Percentiles rank a stretch among this genome's conserved stretches.
phyloP scores from a whole-genome alignment of 176 grass and related monocot species.

The Phragmites australis region DNA sequence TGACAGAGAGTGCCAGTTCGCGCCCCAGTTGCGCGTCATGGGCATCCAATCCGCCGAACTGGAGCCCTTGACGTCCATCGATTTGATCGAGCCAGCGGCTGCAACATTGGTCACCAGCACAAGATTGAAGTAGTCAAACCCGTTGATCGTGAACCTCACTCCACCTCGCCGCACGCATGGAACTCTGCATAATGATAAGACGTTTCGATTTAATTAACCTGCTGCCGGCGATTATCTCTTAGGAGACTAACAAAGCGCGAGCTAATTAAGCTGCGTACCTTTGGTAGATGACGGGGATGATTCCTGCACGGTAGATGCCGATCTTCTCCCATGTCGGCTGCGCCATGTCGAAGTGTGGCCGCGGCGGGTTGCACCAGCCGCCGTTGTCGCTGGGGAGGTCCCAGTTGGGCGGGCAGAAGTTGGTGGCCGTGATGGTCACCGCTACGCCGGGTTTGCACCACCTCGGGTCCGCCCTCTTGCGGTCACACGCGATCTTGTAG shows the following conservation, averaged over 20 bases:
- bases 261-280: conserved; percentile 7
- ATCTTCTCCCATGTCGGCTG: conserved; percentile 19
- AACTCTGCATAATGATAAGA: conserved; percentile 18
- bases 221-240: no score
- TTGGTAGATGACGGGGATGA: conserved; percentile 52
- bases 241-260: background rate
- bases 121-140: conserved; percentile 42
- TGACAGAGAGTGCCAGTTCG: conserved; percentile 39
- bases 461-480: background rate
- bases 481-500: conserved; percentile 49
- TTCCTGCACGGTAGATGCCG: conserved; percentile 19
- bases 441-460: conserved; percentile 24
- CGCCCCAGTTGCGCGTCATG: conserved; percentile 51
- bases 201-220: background rate
- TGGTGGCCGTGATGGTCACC: conserved; percentile 60
- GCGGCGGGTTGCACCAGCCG: conserved; percentile 69
- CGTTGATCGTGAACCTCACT: conserved; percentile 43
- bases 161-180: conserved; percentile 39
- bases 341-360: conserved; percentile 59
- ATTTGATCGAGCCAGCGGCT: conserved; percentile 35
- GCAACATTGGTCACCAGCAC: conserved; percentile 49
- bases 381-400: conserved; percentile 59
- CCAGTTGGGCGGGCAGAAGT: conserved; percentile 78
- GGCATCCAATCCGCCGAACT: background rate
- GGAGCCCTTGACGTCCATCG: conserved; percentile 39